Evolutionary conservation across 2,329 filamentous ascomycete genomes (phyloP).

Genomic region (Fusarium sacchari): DNA sequence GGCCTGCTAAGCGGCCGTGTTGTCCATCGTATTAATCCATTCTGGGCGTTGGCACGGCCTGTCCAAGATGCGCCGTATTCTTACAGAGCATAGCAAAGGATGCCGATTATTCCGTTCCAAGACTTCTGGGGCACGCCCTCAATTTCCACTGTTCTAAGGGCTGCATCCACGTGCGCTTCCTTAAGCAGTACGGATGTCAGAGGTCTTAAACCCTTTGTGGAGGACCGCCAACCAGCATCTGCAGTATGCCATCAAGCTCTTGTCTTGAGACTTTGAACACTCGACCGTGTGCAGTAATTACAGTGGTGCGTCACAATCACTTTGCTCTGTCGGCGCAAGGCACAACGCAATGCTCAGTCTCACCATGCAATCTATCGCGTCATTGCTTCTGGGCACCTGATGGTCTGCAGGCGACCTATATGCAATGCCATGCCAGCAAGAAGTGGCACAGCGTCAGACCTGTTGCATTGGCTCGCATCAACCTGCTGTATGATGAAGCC

Average conservation of each 20-base stretch:
- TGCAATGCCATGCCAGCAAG: constrained; percentile 41
- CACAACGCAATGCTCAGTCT: constrained; percentile 41
- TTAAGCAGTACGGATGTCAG: constrained; percentile 27
- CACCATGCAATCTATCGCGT: constrained; percentile 42
- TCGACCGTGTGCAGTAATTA: constrained; percentile 17
- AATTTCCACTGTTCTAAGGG: constrained; percentile 41
- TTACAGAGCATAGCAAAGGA: constrained; percentile 28
- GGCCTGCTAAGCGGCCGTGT: constrained; percentile 30
- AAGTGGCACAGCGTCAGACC: constrained; percentile 38
- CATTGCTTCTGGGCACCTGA: constrained; percentile 42
- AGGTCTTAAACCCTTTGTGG: constrained; percentile 35
- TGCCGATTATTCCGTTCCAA: constrained; percentile 46
- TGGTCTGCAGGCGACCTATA: constrained; percentile 40
- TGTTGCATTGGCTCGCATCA: constrained; percentile 37
- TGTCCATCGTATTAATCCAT: constrained; percentile 31
- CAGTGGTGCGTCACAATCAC: constrained; percentile 25
- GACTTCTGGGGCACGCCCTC: constrained; percentile 42
- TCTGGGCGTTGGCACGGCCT: constrained; percentile 34
- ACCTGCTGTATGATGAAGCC: constrained; percentile 10
- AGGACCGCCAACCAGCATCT: constrained; percentile 34
- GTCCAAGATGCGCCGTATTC: constrained; percentile 28
- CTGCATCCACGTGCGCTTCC: constrained; percentile 39
- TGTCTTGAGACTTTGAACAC: constrained; percentile 21
- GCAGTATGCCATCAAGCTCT: constrained; percentile 31
- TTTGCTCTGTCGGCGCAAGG: constrained; percentile 28